Evolutionary conservation across 2,329 filamentous ascomycete genomes (phyloP), one percentile per base, ranked within the genome.

Genomic region (Aspergillus cejpii): DNA sequence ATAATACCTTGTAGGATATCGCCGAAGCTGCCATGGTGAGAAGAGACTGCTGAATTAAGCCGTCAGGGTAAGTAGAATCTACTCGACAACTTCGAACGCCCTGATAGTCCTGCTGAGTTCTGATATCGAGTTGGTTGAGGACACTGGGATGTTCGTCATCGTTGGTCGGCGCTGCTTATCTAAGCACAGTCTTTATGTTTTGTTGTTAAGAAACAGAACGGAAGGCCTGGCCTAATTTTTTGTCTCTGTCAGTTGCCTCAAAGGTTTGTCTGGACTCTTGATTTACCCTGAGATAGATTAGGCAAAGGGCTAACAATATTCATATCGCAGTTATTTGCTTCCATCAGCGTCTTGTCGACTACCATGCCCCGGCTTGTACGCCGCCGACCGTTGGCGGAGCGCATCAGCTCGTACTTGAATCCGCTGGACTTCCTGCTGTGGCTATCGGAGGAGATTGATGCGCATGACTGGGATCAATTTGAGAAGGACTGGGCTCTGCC

Each of bases 361-460:
- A 80, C 73, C 64, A 84, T 88, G 76, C 88, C 89, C 58, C 83
- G 84, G 59, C 78, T 95, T 50, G 82, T 98, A 56, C 88, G 92
- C 63, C 83, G 81, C 58, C 81, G 80, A 63, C 84, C 92, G 64
- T 77, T 95, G 55, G 64, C 71, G 23, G 85, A 97, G 75, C 87
- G 91, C 65, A 77, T 97, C 65, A 81, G 81, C 63, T 77, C 85
- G 45, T 81, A 81, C 65, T 73, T 96, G 47, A 91, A 97, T 61
- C 88, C 87, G 2, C 84, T 86, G 71, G 92, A 98, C 69, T 86
- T 91, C 60, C 71, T 92, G 43, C 80, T 98, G 14, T 95, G 88
- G 85, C 68, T 94, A 1, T 94, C 87, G 0, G 91, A 97, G 64
- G 87, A 95, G 69, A 78, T 98, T 48, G 90, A 96, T 63, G 88